Percentiles rank a stretch among this genome's conserved stretches.
Conservation (phyloP, 1,284 basidiomycete genomes). For the Cutaneotrichosporon daszewskae region DNA sequence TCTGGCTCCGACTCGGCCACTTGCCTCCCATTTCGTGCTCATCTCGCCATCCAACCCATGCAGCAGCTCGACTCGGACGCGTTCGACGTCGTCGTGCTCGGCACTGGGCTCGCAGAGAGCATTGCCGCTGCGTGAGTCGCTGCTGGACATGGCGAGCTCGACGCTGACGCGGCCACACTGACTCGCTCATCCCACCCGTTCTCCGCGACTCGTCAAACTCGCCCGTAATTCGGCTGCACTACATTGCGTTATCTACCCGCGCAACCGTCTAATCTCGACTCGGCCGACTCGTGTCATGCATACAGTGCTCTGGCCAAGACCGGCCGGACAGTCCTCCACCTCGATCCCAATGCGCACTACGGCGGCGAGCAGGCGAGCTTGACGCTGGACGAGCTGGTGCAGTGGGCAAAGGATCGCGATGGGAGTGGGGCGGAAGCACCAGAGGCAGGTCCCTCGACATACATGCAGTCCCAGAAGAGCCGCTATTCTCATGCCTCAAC, state of each 20-base stretch:
- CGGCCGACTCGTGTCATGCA: not conserved
- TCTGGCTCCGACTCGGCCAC: too few relatives aligned
- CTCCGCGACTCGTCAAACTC: conserved; percentile 20
- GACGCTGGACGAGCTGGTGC: conserved; percentile 68
- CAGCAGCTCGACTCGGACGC: conserved; percentile 40
- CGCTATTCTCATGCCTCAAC: conserved; percentile 21
- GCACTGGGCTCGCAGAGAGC: conserved; percentile 82
- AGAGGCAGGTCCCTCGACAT: not conserved
- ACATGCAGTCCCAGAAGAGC: not conserved
- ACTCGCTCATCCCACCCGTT: not conserved
- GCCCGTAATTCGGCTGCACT: too few relatives aligned
- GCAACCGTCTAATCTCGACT: conserved; percentile 1
- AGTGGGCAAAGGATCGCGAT: conserved; percentile 56
- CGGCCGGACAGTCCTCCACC: conserved; percentile 77
- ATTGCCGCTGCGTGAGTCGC: conserved; percentile 75
- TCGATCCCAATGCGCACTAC: conserved; percentile 81
- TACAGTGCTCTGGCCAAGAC: conserved; percentile 77
- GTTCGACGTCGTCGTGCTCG: conserved; percentile 78
- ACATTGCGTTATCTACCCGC: too few relatives aligned
- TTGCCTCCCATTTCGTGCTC: conserved; percentile 2
- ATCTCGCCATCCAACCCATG: conserved; percentile 1
- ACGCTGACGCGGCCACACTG: too few relatives aligned
- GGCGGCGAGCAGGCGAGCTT: conserved; percentile 77
- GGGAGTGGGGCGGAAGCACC: not conserved
- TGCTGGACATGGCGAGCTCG: not conserved